These are phyloP conservation scores for Schizosaccharomyces versatilis DNA, from an alignment of 1,139 yeast species.

Conservation along the genomic window DNA sequence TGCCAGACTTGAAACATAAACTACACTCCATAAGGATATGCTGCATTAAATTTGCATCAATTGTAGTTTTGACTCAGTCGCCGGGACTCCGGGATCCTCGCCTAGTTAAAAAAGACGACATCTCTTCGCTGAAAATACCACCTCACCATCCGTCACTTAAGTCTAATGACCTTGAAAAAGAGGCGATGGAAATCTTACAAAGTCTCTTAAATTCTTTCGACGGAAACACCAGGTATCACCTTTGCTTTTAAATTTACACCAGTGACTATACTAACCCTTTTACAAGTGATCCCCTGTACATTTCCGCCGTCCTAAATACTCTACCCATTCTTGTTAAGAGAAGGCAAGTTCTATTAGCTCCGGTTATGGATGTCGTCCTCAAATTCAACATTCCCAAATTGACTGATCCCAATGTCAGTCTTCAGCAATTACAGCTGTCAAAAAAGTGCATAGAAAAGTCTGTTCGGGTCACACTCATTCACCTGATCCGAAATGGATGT, in stretches of 20 bases:
- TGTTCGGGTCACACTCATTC: not conserved
- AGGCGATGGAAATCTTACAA: conserved; percentile 50
- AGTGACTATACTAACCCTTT: too few species aligned
- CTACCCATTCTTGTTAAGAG: not conserved
- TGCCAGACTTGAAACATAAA: conserved; percentile 23
- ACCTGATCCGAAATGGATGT: not conserved
- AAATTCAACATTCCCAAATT: not conserved
- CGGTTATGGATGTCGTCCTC: not conserved
- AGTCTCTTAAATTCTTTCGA: conserved; percentile 24
- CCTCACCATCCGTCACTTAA: conserved; percentile 48
- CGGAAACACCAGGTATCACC: not conserved
- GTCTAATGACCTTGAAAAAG: conserved; percentile 36
- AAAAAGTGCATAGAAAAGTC: not conserved
- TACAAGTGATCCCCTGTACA: not conserved
- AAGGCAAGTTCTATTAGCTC: not conserved
- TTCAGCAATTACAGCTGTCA: not conserved
- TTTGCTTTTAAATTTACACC: too few species aligned
- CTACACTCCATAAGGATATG: conserved; percentile 26
- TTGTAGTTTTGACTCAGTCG: conserved; percentile 49
- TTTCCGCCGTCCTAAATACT: not conserved
- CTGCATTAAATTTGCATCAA: conserved; percentile 47
- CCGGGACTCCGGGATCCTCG: conserved; percentile 24
- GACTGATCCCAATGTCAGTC: not conserved
- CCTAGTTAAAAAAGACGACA: conserved; percentile 20
- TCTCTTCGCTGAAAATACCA: conserved; percentile 38